phyloP scores from a whole-genome alignment of 345 rosid species.

The Fremontodendron californicum region DNA sequence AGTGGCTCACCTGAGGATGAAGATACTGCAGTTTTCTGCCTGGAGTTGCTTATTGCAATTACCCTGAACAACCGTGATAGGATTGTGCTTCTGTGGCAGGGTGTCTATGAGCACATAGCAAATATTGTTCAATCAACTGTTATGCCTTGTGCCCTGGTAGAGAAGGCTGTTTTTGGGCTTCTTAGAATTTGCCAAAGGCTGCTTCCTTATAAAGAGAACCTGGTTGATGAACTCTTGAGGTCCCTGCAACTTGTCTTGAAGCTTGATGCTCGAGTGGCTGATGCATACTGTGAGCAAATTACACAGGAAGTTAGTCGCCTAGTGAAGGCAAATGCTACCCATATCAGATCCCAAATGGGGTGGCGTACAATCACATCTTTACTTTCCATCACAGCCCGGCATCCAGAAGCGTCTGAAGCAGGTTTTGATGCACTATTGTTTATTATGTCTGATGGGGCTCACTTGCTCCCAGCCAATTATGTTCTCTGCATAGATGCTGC shows the following conservation, averaged over 20 bases:
- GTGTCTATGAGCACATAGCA: conserved; percentile 96
- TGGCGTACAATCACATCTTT: conserved; percentile 92
- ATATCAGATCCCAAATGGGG: conserved; percentile 86
- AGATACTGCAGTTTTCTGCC: conserved; percentile 98
- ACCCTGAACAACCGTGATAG: conserved; percentile 95
- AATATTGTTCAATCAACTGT: conserved; percentile 92
- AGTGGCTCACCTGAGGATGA: conserved; percentile 91
- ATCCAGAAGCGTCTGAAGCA: conserved; percentile 97
- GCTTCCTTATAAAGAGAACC: conserved; percentile 96
- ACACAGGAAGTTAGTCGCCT: conserved; percentile 94
- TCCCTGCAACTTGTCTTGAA: conserved; percentile 95
- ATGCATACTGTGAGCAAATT: conserved; percentile 94
- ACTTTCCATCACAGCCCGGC: conserved; percentile 90
- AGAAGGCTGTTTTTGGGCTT: conserved; percentile 96
- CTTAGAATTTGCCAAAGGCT: conserved; percentile 94
- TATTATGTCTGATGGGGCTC: conserved; percentile 84
- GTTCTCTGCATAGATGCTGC: conserved; percentile 79
- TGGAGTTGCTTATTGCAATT: conserved; percentile 92
- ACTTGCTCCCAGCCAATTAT: conserved; percentile 76
- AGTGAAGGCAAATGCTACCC: conserved; percentile 91
- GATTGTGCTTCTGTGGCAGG: conserved; percentile 92
- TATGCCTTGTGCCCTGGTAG: conserved; percentile 88
- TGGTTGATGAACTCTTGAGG: conserved; percentile 95
- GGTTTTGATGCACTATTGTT: conserved; percentile 83
- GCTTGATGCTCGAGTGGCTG: conserved; percentile 97